These are phyloP conservation scores for Nemania sp. DNA, from an alignment of 2,329 filamentous ascomycete species.

Conservation along the genomic window DNA sequence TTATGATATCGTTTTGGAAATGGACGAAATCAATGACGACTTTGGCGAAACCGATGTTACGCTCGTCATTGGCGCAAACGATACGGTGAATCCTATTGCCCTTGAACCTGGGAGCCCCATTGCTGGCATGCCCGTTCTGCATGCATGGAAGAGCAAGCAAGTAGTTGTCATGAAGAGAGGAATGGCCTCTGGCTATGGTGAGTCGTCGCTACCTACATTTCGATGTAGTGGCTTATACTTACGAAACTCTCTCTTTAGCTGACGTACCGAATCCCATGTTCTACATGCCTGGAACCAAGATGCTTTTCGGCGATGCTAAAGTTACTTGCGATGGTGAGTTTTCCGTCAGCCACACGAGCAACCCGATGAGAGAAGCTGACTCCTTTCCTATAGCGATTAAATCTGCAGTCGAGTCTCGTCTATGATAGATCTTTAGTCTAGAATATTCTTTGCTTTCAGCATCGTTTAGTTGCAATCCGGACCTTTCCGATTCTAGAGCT, in stretches of 20 bases:
- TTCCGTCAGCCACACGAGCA: slow-evolving; percentile 12
- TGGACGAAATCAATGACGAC: slow-evolving; percentile 96
- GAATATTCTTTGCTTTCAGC: slow-evolving; percentile 19
- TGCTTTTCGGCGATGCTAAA: slow-evolving; percentile 92
- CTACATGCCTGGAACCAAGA: slow-evolving; percentile 85
- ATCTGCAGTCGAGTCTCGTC: slow-evolving; percentile 43
- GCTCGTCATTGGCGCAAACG: slow-evolving; percentile 88
- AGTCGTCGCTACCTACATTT: slow-evolving; percentile 36
- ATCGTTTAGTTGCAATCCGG: slow-evolving; percentile 16
- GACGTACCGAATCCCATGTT: slow-evolving; percentile 95
- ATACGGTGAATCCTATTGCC: slow-evolving; percentile 90
- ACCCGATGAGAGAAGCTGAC: slow-evolving; percentile 9
- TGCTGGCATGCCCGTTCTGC: slow-evolving; percentile 89
- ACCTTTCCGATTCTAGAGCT: slow-evolving; percentile 18
- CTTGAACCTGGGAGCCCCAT: slow-evolving; percentile 82
- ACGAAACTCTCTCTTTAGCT: slow-evolving; percentile 50
- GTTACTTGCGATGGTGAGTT: slow-evolving; percentile 75
- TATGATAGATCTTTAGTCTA: slow-evolving; percentile 35
- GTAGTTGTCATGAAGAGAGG: slow-evolving; percentile 93
- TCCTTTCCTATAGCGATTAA: slow-evolving; percentile 45
- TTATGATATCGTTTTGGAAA: slow-evolving; percentile 90
- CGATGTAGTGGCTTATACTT: not conserved
- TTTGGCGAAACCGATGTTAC: slow-evolving; percentile 85
- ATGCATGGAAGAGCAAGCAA: slow-evolving; percentile 93
- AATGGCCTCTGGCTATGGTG: slow-evolving; percentile 85